Percentiles rank a stretch among this genome's conserved stretches.
phyloP scores from a whole-genome alignment of 352 stramenopile species.

The Halophytophthora polymorphica region DNA sequence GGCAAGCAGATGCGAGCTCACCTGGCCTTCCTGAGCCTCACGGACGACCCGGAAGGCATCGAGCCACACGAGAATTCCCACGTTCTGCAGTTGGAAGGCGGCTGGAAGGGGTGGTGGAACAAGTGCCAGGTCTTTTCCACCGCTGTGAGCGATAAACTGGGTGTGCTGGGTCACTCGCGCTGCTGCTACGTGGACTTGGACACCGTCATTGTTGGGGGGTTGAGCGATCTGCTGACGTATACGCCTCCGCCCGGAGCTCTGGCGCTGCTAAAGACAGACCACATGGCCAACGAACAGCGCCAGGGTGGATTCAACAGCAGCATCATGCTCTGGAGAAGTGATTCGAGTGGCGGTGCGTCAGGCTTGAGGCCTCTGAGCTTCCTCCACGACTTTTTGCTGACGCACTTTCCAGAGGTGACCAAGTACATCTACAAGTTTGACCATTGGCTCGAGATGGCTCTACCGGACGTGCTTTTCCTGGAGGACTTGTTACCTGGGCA shows the following conservation, averaged over 20 bases:
- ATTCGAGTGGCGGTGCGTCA: conserved; percentile 1
- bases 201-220: conserved; percentile 55
- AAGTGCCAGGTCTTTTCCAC: conserved; percentile 68
- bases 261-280: conserved; percentile 51
- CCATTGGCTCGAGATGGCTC: conserved; percentile 81
- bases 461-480: conserved; percentile 29
- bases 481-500: conserved; percentile 41
- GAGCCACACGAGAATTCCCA: conserved; percentile 22
- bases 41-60: conserved; percentile 52
- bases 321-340: conserved; percentile 54
- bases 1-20: background rate
- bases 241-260: conserved; percentile 10
- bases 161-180: conserved; percentile 15
- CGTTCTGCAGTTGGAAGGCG: conserved; percentile 22
- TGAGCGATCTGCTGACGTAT: conserved; percentile 30
- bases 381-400: conserved; percentile 39
- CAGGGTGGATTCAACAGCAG: conserved; percentile 70
- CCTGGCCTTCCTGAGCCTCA: conserved; percentile 65
- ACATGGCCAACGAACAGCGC: conserved; percentile 69
- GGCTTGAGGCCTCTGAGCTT: conserved; percentile 5
- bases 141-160: conserved; percentile 20
- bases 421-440: conserved; percentile 85
- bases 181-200: conserved; percentile 76
- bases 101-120: conserved; percentile 78
- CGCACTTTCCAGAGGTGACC: conserved; percentile 33